Evolutionary conservation across 2,329 filamentous ascomycete species (phyloP), one percentile per base, ranked within the genome.

Genomic region (Fusarium coicis): DNA sequence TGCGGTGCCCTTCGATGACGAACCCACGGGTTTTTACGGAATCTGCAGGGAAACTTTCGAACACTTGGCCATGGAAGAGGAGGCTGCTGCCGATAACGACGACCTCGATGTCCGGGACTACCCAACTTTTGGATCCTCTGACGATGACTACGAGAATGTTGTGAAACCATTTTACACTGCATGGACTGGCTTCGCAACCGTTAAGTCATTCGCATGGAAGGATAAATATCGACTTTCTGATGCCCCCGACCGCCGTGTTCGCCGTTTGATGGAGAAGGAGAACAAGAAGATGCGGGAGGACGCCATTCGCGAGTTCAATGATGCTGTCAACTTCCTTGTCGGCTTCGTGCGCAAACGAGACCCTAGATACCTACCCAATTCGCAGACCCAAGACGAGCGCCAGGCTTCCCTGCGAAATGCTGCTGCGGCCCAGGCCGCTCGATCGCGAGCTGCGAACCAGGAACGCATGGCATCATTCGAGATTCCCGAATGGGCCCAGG

Each of bases 191-290:
- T 99, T 98, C 81, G 88, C 91, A 2, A 98, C 96, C 0, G 88
- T 85, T 47, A 98, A 98, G 80, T 90, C 89, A 1, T 99, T 97
- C 80, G 87, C 93, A 3, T 99, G 96, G 96, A 93, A 92, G 80
- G 95, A 99, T 80, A 88, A 90, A 68, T 96, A 97, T 82, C 89
- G 93, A 55, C 87, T 95, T 26, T 92, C 93, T 1, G 95, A 98
- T 76, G 96, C 95, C 3, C 94, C 95, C 3, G 96, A 99, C 82
- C 91, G 96, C 56, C 90, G 92, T 42, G 87, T 94, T 21, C 91
- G 96, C 57, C 90, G 96, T 37, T 78, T 94, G 43, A 97, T 98
- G 91, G 96, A 98, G 80, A 98, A 97, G 82, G 96, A 98, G 80
- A 99, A 99, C 81, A 93, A 91, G 76, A 93, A 93, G 72, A 83